These are phyloP conservation scores for Xylaria venustula DNA, from an alignment of 495 filamentous ascomycete species.

Conservation along the genomic window DNA sequence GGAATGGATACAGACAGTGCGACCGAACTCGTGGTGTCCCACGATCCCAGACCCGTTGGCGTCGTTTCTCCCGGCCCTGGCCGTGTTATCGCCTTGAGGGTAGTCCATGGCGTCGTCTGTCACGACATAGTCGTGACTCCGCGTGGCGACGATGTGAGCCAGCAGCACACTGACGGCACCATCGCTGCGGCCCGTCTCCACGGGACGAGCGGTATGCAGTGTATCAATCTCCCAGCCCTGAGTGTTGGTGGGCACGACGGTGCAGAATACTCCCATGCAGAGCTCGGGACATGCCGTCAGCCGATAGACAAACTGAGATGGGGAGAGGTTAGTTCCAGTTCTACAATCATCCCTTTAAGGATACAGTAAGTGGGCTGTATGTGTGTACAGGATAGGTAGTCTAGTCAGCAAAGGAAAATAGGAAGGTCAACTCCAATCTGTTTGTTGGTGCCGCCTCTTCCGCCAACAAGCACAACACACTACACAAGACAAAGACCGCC, in stretches of 20 bases:
- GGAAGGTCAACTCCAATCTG: too few species aligned
- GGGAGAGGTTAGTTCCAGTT: neutral
- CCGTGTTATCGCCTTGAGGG: constrained; percentile 60
- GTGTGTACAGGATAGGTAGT: too few species aligned
- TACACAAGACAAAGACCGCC: too few species aligned
- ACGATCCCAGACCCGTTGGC: too few species aligned
- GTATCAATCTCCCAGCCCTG: constrained; percentile 49
- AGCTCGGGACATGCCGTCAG: constrained; percentile 76
- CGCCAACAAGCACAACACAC: too few species aligned
- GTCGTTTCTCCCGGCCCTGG: constrained; percentile 24
- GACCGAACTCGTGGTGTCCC: constrained; percentile 67
- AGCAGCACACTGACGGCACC: constrained; percentile 64
- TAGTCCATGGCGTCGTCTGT: constrained; percentile 77
- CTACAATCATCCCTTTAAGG: too few species aligned
- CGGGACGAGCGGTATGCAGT: constrained; percentile 40
- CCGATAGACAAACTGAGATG: constrained; percentile 72
- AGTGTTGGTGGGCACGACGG: constrained; percentile 46
- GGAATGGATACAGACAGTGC: constrained; percentile 78
- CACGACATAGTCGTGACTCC: constrained; percentile 56
- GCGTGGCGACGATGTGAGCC: constrained; percentile 78
- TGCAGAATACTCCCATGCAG: constrained; percentile 75
- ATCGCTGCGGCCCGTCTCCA: constrained; percentile 47
- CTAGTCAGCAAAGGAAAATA: too few species aligned
- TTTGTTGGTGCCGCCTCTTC: too few species aligned
- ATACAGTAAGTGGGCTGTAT: too few species aligned